These are phyloP conservation scores for Russula emetica DNA, from an alignment of 768 basidiomycete genomes.

Conservation along the genomic window DNA sequence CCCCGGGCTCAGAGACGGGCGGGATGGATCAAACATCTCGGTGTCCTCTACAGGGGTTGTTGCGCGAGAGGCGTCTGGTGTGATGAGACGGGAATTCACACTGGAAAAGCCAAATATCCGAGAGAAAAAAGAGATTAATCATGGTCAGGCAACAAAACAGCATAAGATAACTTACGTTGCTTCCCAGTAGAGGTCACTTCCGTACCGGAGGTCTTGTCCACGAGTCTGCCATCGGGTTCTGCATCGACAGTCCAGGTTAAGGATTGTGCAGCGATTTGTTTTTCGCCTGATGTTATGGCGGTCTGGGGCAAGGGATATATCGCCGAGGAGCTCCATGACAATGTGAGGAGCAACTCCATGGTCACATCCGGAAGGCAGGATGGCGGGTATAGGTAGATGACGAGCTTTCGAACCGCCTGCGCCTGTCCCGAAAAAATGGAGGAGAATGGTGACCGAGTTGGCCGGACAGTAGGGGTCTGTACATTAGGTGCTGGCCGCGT, in stretches of 20 bases:
- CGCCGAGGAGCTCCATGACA: slow-evolving; percentile 14
- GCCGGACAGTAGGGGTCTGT: too few species aligned
- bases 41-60: background rate
- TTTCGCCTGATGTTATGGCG: background rate
- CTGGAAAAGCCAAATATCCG: background rate
- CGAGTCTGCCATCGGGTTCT: slow-evolving; percentile 13
- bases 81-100: background rate
- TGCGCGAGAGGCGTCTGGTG: background rate
- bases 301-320: slow-evolving; percentile 9
- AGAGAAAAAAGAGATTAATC: background rate
- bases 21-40: slow-evolving; percentile 16
- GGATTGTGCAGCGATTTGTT: background rate
- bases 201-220: slow-evolving; percentile 3
- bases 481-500: too few species aligned
- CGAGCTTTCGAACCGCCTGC: background rate
- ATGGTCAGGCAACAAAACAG: background rate
- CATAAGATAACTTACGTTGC: slow-evolving; percentile 11
- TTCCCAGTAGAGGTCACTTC: slow-evolving; percentile 22
- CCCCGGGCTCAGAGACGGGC: background rate
- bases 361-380: slow-evolving; percentile 9
- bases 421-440: background rate
- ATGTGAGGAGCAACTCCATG: slow-evolving; percentile 1
- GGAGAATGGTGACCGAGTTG: background rate
- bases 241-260: slow-evolving; percentile 15
- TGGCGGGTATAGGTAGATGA: slow-evolving; percentile 20